These are phyloP conservation scores for Kluyveromyces wickerhamii DNA, from an alignment of 805 yeast species.

Conservation along the genomic window DNA sequence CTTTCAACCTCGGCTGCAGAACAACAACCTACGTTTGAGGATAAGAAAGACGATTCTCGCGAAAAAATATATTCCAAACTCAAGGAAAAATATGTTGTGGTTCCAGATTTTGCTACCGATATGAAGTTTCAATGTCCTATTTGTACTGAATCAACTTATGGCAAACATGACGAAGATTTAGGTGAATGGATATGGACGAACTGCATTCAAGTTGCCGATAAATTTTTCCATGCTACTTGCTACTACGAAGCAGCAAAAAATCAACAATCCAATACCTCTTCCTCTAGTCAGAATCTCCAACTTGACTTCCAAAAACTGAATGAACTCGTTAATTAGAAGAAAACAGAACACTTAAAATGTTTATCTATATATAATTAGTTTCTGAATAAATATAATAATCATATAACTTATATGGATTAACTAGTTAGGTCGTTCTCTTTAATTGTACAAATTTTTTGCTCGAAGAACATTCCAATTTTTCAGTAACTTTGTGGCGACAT, in stretches of 20 bases:
- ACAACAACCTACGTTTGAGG: conserved; percentile 7
- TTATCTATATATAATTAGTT: too few relatives aligned
- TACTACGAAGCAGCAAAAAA: conserved; percentile 45
- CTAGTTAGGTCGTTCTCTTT: too few relatives aligned
- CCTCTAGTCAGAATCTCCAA: conserved; percentile 8
- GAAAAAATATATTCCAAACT: conserved; percentile 26
- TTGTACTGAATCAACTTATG: conserved; percentile 57
- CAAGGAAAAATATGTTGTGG: conserved; percentile 46
- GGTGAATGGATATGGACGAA: conserved; percentile 83
- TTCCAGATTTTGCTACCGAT: conserved; percentile 56
- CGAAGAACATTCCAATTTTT: too few relatives aligned
- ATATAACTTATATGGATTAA: too few relatives aligned
- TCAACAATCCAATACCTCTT: conserved; percentile 9
- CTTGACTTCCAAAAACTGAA: conserved; percentile 19
- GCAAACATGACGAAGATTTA: conserved; percentile 61
- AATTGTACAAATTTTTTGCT: too few relatives aligned
- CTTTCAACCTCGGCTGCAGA: conserved; percentile 7
- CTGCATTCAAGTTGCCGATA: conserved; percentile 44
- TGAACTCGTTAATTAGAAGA: conserved; percentile 4
- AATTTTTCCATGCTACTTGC: conserved; percentile 60
- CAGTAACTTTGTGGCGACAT: too few relatives aligned
- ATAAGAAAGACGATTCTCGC: conserved; percentile 6
- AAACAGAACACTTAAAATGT: too few relatives aligned
- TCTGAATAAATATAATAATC: too few relatives aligned
- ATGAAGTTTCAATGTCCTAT: conserved; percentile 57